phyloP scores from a whole-genome alignment of 1,284 basidiomycete species.

The Microbotryum silenes-acaulis region DNA sequence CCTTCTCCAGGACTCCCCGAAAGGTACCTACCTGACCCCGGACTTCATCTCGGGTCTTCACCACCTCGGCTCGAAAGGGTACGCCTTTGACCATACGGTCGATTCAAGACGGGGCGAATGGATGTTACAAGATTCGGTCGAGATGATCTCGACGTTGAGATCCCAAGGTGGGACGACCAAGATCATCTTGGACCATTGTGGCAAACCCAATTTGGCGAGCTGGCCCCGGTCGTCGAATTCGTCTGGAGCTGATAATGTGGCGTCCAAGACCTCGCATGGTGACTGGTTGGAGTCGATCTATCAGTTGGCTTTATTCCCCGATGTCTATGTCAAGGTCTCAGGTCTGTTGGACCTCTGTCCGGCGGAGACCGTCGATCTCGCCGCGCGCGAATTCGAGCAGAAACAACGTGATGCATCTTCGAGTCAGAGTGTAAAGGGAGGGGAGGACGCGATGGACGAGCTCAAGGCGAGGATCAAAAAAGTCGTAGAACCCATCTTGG shows the following conservation, averaged over 20 bases:
- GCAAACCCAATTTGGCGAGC: conserved; percentile 20
- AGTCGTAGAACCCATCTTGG: conserved; percentile 24
- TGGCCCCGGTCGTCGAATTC: conserved; percentile 5
- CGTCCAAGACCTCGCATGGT: conserved; percentile 13
- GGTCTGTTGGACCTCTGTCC: conserved; percentile 18
- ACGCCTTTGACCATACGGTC: conserved; percentile 28
- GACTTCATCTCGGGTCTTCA: conserved; percentile 19
- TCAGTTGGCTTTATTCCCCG: conserved; percentile 21
- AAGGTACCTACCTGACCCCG: conserved; percentile 11
- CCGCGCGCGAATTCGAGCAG: conserved; percentile 14
- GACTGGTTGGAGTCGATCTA: conserved; percentile 5
- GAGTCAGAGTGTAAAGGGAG: neutral
- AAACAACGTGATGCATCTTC: neutral
- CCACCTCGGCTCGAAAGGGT: conserved; percentile 13
- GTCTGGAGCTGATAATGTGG: neutral
- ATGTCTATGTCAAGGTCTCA: conserved; percentile 26
- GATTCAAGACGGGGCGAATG: conserved; percentile 10
- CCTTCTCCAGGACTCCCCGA: conserved; percentile 25
- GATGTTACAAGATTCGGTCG: neutral
- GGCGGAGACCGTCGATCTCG: conserved; percentile 4
- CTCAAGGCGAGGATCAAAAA: conserved; percentile 12
- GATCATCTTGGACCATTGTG: conserved; percentile 29
- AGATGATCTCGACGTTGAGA: conserved; percentile 10
- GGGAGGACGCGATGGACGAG: neutral
- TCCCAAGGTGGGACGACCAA: conserved; percentile 3